Evolutionary conservation across 1,284 basidiomycete species (phyloP).

Genomic region (Ustilago vetiveriae): DNA sequence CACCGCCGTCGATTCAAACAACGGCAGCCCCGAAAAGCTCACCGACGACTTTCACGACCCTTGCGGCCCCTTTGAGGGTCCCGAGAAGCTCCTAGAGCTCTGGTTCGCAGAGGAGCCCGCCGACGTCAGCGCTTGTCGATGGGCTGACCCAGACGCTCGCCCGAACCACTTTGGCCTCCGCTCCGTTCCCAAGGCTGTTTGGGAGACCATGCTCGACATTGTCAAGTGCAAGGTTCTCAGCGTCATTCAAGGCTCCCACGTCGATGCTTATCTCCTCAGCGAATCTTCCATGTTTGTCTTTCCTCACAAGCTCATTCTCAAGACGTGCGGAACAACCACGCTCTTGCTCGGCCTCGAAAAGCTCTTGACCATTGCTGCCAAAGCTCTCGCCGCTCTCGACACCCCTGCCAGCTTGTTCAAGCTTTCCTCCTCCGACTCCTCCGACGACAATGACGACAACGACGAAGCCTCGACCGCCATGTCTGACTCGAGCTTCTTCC

Average conservation of each 20-base stretch:
- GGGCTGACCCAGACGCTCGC: constrained; percentile 39
- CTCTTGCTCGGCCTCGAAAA: constrained; percentile 81
- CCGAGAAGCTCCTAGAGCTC: constrained; percentile 96
- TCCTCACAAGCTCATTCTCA: constrained; percentile 94
- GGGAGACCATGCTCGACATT: constrained; percentile 97
- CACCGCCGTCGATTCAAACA: constrained; percentile 43
- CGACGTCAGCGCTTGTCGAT: constrained; percentile 50
- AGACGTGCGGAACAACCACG: constrained; percentile 98
- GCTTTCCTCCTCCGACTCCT: constrained; percentile 22
- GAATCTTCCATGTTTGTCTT: constrained; percentile 98
- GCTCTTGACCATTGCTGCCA: constrained; percentile 77
- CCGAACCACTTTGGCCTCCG: constrained; percentile 74
- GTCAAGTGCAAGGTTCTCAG: constrained; percentile 97
- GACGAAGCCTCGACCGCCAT: constrained; percentile 31
- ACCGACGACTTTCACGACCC: constrained; percentile 40
- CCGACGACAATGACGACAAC: constrained; percentile 5
- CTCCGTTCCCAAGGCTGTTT: constrained; percentile 78
- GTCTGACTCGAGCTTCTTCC: constrained; percentile 33
- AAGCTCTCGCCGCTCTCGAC: constrained; percentile 71
- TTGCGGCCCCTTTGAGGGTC: constrained; percentile 69
- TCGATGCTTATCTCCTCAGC: constrained; percentile 95
- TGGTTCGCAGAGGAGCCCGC: constrained; percentile 82
- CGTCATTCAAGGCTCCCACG: constrained; percentile 83
- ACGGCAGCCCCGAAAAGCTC: constrained; percentile 27
- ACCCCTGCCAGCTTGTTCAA: constrained; percentile 30